Conservation (phyloP, 441 rosid species). For the Hura crepitans region DNA sequence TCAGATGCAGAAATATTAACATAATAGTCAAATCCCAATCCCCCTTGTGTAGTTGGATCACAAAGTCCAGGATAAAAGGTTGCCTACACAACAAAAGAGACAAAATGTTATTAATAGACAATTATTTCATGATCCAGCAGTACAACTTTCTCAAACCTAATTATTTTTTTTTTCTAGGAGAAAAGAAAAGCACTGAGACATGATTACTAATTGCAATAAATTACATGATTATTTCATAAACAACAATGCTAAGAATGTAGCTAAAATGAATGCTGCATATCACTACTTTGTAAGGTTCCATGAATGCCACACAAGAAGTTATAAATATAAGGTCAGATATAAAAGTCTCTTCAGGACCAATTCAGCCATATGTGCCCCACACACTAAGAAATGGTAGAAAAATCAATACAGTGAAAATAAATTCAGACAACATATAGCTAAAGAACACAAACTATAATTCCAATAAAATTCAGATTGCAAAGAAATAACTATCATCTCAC, state of each 20-base stretch:
- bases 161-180: background rate
- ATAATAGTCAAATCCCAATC: constrained; percentile 87
- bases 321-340: background rate
- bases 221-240: background rate
- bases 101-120: constrained; percentile 10
- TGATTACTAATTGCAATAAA: background rate
- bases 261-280: background rate
- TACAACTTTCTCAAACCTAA: background rate
- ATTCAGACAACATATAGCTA: background rate
- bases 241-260: background rate
- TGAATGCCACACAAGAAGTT: background rate
- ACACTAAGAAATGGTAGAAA: background rate
- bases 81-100: constrained; percentile 42
- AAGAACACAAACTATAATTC: background rate
- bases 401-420: background rate
- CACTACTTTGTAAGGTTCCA: background rate
- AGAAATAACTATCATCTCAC: background rate
- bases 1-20: constrained; percentile 85
- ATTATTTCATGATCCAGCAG: background rate
- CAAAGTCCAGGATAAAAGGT: constrained; percentile 92
- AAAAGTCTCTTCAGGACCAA: background rate
- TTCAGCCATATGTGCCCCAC: background rate
- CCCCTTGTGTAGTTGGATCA: constrained; percentile 88
- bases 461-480: background rate
- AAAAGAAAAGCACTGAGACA: constrained; percentile 1